These are phyloP conservation scores for Mallotus repandus DNA, from an alignment of 441 rosid genomes.

Conservation along the genomic window DNA sequence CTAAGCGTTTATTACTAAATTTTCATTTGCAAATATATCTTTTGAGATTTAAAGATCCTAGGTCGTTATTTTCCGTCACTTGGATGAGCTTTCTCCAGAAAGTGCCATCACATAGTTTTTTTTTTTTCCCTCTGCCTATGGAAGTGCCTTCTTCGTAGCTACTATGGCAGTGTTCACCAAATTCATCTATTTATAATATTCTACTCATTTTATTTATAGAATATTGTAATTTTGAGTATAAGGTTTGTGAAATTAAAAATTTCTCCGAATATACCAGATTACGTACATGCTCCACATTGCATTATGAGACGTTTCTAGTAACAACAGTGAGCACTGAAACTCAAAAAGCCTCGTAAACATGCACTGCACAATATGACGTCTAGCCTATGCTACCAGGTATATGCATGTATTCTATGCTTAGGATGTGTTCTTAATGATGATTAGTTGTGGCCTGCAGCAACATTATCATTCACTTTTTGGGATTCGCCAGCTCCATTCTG, in stretches of 20 bases:
- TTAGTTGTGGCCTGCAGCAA: not conserved
- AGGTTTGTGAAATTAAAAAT: not conserved
- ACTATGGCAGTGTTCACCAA: too few species aligned
- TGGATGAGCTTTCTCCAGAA: too few species aligned
- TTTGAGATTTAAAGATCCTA: not conserved
- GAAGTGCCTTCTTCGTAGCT: too few species aligned
- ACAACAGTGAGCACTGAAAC: not conserved
- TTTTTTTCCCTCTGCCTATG: too few species aligned
- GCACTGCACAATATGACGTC: not conserved
- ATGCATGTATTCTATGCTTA: not conserved
- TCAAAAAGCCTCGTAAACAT: not conserved
- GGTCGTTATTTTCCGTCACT: too few species aligned
- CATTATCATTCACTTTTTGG: not conserved
- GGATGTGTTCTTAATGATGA: conserved; percentile 2
- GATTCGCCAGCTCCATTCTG: not conserved
- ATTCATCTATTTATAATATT: too few species aligned
- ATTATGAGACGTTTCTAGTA: not conserved
- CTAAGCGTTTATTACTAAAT: not conserved
- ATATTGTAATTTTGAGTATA: not conserved
- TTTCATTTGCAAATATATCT: not conserved
- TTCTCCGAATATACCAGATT: not conserved
- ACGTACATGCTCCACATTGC: not conserved
- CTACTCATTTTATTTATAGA: not conserved
- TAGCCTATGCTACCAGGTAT: not conserved
- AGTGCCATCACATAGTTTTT: too few species aligned